phyloP scores from a whole-genome alignment of 106 monocot genomes.

The Dioscorea dumetorum region DNA sequence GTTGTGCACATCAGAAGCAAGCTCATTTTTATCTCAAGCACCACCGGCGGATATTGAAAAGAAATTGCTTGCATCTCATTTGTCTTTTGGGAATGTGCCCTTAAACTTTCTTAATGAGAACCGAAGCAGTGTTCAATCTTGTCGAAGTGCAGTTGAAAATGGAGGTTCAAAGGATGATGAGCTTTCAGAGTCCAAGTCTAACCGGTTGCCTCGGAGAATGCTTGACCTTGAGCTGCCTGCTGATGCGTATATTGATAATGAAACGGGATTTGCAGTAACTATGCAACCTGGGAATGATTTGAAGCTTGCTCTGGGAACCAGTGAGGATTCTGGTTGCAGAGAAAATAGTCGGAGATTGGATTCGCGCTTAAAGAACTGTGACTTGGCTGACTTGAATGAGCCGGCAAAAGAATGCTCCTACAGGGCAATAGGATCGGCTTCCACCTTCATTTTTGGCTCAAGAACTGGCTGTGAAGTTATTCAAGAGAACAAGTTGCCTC shows the following conservation, averaged over 20 bases:
- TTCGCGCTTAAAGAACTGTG: constrained; percentile 1
- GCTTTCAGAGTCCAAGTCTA: background rate
- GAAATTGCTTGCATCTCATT: constrained; percentile 9
- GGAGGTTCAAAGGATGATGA: constrained; percentile 1
- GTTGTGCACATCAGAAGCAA: constrained; percentile 8
- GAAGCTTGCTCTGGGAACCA: constrained; percentile 25
- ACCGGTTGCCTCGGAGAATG: constrained; percentile 9
- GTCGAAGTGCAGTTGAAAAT: constrained; percentile 8
- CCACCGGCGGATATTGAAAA: constrained; percentile 5
- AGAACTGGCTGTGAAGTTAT: constrained; percentile 7
- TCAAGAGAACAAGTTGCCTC: constrained; percentile 10
- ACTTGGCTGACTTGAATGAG: constrained; percentile 52
- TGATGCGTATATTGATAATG: constrained; percentile 29
- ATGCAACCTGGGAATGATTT: constrained; percentile 15
- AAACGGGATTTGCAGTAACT: constrained; percentile 8
- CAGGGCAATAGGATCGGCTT: constrained; percentile 18
- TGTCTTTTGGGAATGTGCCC: constrained; percentile 4
- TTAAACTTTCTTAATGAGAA: constrained; percentile 1
- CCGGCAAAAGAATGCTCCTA: constrained; percentile 25
- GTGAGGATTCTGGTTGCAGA: constrained; percentile 1
- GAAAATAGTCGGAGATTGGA: constrained; percentile 13
- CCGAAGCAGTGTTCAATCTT: background rate
- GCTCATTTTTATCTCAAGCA: constrained; percentile 15
- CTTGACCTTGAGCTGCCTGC: constrained; percentile 52
- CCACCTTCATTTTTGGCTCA: constrained; percentile 9